These are phyloP conservation scores for Diaporthe vaccinii DNA, from an alignment of 2,329 filamentous ascomycete genomes.

Conservation along the genomic window DNA sequence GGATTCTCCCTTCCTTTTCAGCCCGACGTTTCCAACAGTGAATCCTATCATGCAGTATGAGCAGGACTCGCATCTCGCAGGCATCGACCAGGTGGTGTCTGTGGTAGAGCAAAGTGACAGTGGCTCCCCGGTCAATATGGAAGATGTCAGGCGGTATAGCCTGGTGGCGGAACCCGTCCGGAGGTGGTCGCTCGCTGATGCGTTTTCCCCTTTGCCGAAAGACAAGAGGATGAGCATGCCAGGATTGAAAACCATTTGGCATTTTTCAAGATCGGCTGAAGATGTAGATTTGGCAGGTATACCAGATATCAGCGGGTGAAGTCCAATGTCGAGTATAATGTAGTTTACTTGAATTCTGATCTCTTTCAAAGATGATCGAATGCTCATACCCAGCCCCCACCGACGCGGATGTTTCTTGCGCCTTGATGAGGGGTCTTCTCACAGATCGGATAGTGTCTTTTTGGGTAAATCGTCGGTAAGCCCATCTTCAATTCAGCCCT, in stretches of 20 bases:
- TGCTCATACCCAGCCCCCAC: not conserved
- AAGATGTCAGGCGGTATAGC: conserved; percentile 8
- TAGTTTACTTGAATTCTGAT: not conserved
- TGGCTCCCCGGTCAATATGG: not conserved
- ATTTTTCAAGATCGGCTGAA: conserved; percentile 31
- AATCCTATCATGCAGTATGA: conserved; percentile 2
- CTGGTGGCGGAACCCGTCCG: conserved; percentile 16
- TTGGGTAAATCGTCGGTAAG: not conserved
- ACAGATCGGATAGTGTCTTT: not conserved
- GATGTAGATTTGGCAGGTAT: conserved; percentile 37
- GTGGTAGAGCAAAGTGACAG: not conserved
- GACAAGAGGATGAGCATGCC: conserved; percentile 52
- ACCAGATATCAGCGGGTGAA: not conserved
- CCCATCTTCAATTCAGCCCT: not conserved
- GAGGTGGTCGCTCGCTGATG: conserved; percentile 40
- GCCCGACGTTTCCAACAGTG: not conserved
- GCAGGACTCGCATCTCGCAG: conserved; percentile 3
- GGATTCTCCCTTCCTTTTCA: conserved; percentile 30
- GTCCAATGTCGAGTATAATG: not conserved
- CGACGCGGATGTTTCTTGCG: not conserved
- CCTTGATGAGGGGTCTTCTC: not conserved
- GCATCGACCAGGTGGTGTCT: conserved; percentile 8
- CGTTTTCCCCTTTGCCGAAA: conserved; percentile 32
- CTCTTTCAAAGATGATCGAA: not conserved
- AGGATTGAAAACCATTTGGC: conserved; percentile 48